Evolutionary conservation across 768 basidiomycete species (phyloP).

Genomic region (Scleroderma bovista): DNA sequence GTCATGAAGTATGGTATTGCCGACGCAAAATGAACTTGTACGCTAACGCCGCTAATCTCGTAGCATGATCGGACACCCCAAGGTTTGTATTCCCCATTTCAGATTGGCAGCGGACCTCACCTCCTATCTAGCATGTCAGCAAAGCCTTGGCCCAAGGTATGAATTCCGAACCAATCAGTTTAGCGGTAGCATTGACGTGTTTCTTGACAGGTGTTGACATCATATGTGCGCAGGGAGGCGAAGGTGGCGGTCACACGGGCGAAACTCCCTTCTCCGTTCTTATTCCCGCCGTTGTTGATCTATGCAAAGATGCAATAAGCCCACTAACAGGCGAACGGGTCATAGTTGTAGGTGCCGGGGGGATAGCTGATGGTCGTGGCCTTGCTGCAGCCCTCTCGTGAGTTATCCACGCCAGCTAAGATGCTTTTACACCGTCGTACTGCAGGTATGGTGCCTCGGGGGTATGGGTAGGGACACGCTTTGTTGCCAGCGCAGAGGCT

Average conservation of each 20-base stretch:
- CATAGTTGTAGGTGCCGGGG: constrained; percentile 79
- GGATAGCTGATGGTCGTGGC: constrained; percentile 77
- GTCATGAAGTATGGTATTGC: constrained; percentile 72
- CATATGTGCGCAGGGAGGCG: constrained; percentile 84
- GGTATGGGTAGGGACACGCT: constrained; percentile 87
- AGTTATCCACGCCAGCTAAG: constrained; percentile 4
- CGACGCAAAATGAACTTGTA: background rate
- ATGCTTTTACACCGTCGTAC: background rate
- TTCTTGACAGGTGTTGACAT: constrained; percentile 66
- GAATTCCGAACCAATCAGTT: background rate
- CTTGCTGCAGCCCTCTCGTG: constrained; percentile 71
- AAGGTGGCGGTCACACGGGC: constrained; percentile 87
- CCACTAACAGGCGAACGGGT: constrained; percentile 76
- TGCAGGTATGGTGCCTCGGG: constrained; percentile 74
- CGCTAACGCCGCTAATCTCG: constrained; percentile 1
- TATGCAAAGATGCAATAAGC: constrained; percentile 63
- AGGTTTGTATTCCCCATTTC: constrained; percentile 36
- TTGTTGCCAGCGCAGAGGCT: constrained; percentile 78
- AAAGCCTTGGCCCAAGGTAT: constrained; percentile 71
- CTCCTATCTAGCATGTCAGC: constrained; percentile 49
- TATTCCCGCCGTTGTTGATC: constrained; percentile 76
- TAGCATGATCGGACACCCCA: constrained; percentile 84
- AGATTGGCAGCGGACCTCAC: constrained; percentile 1
- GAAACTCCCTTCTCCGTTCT: constrained; percentile 77
- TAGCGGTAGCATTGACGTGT: background rate